phyloP scores from a whole-genome alignment of 352 stramenopile genomes.

The Phytophthora brassicae region DNA sequence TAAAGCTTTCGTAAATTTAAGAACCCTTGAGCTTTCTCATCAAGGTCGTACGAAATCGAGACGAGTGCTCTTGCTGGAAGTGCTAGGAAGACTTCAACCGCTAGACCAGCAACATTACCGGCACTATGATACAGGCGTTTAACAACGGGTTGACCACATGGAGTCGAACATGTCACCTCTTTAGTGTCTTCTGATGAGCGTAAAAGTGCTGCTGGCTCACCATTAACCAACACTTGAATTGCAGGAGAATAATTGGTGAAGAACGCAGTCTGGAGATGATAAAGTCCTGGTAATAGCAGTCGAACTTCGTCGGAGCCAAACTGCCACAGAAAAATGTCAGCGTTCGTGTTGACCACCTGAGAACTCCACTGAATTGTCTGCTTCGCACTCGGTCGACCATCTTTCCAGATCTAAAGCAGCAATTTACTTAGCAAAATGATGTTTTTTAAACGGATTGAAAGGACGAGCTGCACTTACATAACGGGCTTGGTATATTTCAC shows the following conservation, averaged over 20 bases:
- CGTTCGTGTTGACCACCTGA: slow-evolving; percentile 70
- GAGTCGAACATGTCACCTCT: slow-evolving; percentile 2
- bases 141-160: slow-evolving; percentile 3
- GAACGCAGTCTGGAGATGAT: slow-evolving; percentile 71
- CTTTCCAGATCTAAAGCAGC: slow-evolving; percentile 69
- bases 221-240: slow-evolving; percentile 64
- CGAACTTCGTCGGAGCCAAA: slow-evolving; percentile 46
- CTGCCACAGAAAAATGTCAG: slow-evolving; percentile 72
- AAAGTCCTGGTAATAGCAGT: slow-evolving; percentile 55
- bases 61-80: slow-evolving; percentile 51
- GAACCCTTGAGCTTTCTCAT: slow-evolving; percentile 71
- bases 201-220: slow-evolving; percentile 45
- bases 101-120: slow-evolving; percentile 56
- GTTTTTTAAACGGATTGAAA: neutral
- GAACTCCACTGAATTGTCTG: slow-evolving; percentile 68
- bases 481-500: slow-evolving; percentile 72
- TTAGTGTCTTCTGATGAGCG: slow-evolving; percentile 1
- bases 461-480: slow-evolving; percentile 46
- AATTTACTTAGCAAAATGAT: neutral
- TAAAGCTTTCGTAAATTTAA: slow-evolving; percentile 77
- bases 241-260: slow-evolving; percentile 61
- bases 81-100: slow-evolving; percentile 57
- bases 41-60: slow-evolving; percentile 61
- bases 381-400: slow-evolving; percentile 43
- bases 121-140: slow-evolving; percentile 56